A percentile compares a stretch with the other conserved stretches of the same genome.
These are phyloP conservation scores for Tylopilus vinaceipallidus DNA, from an alignment of 768 basidiomycete species.

Conservation along the genomic window DNA sequence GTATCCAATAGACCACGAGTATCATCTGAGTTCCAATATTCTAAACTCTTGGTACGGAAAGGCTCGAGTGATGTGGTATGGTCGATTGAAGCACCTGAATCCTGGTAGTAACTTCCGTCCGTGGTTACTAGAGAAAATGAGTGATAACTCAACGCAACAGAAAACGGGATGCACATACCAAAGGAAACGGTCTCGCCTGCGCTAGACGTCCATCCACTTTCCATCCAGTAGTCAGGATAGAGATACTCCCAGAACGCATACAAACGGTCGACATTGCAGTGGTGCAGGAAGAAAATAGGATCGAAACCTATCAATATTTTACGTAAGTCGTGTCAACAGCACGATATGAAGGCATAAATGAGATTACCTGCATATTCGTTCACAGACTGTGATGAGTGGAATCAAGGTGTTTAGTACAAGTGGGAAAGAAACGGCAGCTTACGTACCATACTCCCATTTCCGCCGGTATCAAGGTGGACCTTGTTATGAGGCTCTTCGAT, in stretches of 20 bases:
- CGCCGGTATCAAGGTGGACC: conserved; percentile 17
- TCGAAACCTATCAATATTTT: conserved; percentile 8
- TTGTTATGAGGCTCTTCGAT: conserved; percentile 21
- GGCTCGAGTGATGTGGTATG: conserved; percentile 3
- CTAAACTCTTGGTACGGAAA: conserved; percentile 6
- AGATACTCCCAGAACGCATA: conserved; percentile 24
- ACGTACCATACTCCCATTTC: conserved; percentile 19
- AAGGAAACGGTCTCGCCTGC: conserved; percentile 3
- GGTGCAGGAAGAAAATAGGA: conserved; percentile 21
- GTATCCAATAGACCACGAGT: conserved; percentile 3
- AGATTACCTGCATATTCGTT: conserved; percentile 21
- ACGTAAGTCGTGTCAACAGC: no score
- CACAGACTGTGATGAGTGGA: conserved; percentile 3
- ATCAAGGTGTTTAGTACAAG: neutral
- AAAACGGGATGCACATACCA: neutral
- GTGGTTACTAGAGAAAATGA: neutral
- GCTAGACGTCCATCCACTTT: conserved; percentile 8
- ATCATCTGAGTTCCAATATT: conserved; percentile 19
- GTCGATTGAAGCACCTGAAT: neutral
- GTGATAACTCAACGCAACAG: neutral
- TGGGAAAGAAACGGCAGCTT: neutral
- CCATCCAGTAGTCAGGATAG: conserved; percentile 18
- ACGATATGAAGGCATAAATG: neutral
- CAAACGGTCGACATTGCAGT: conserved; percentile 18
- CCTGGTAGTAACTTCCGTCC: conserved; percentile 1